Percentiles rank a stretch among this genome's conserved stretches.
Conservation (phyloP, 2,329 filamentous ascomycete genomes). For the Cordyceps farinosa region DNA sequence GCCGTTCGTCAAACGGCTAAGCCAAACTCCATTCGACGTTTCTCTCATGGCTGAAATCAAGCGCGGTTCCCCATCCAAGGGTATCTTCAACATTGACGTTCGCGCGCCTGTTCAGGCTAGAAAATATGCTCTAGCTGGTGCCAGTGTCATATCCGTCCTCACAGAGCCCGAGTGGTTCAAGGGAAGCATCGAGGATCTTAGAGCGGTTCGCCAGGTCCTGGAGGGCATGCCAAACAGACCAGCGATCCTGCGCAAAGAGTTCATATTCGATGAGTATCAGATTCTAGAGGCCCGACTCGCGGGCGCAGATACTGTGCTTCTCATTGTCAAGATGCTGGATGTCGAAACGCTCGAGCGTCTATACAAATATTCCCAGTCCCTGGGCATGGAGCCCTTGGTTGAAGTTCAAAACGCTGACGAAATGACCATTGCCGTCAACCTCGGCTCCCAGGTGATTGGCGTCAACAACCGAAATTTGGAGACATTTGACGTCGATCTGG, state of each 20-base stretch:
- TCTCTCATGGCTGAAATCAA: slow-evolving; percentile 97
- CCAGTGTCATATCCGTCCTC: slow-evolving; percentile 96
- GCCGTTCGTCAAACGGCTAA: slow-evolving; percentile 72
- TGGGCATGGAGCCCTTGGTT: slow-evolving; percentile 96
- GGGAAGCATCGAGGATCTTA: slow-evolving; percentile 90
- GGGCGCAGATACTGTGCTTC: slow-evolving; percentile 87
- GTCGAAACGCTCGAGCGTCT: slow-evolving; percentile 67
- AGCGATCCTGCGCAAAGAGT: slow-evolving; percentile 90
- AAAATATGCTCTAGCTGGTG: slow-evolving; percentile 88
- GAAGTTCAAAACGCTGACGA: slow-evolving; percentile 94
- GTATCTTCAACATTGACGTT: slow-evolving; percentile 81
- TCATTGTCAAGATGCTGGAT: slow-evolving; percentile 98
- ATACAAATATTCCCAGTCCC: slow-evolving; percentile 81
- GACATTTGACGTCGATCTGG: slow-evolving; percentile 93
- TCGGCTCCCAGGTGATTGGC: slow-evolving; percentile 88
- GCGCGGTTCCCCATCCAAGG: slow-evolving; percentile 92
- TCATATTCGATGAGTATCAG: slow-evolving; percentile 97
- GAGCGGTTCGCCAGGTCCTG: slow-evolving; percentile 82
- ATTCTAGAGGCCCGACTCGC: slow-evolving; percentile 91
- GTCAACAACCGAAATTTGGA: slow-evolving; percentile 97
- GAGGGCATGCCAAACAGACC: slow-evolving; percentile 88
- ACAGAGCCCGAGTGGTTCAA: slow-evolving; percentile 99
- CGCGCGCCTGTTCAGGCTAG: slow-evolving; percentile 87
- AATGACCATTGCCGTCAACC: slow-evolving; percentile 80
- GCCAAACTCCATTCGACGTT: slow-evolving; percentile 81